Evolutionary conservation across 1,139 yeast species (phyloP).

Genomic region (Saccharomycopsis phalli): DNA sequence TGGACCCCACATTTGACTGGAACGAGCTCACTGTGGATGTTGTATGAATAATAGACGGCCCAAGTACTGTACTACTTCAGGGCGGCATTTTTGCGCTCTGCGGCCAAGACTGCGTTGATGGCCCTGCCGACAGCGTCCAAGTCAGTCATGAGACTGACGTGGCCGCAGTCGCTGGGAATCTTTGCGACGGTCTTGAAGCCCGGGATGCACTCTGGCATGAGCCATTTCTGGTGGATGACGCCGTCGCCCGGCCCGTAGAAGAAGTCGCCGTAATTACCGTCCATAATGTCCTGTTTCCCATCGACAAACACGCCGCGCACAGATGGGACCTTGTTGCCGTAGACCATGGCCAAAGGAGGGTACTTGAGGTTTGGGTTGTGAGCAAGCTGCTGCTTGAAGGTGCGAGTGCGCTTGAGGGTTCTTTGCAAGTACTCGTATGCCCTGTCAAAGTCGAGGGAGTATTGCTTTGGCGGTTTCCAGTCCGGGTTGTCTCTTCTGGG

Average conservation of each 20-base stretch:
- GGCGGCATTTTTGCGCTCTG: no score
- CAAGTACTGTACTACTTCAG: no score
- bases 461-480: background rate
- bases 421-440: slow-evolving; percentile 56
- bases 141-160: slow-evolving; percentile 73
- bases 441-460: slow-evolving; percentile 30
- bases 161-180: slow-evolving; percentile 59
- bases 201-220: slow-evolving; percentile 58
- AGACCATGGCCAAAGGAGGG: slow-evolving; percentile 79
- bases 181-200: slow-evolving; percentile 69
- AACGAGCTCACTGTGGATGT: no score
- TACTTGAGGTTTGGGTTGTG: slow-evolving; percentile 44
- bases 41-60: no score
- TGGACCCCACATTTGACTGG: no score
- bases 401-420: slow-evolving; percentile 52
- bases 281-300: slow-evolving; percentile 50
- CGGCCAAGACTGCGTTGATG: slow-evolving; percentile 40
- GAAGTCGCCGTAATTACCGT: slow-evolving; percentile 68
- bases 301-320: slow-evolving; percentile 68
- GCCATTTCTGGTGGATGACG: slow-evolving; percentile 74
- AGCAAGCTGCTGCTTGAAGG: slow-evolving; percentile 49
- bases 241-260: slow-evolving; percentile 92
- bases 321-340: slow-evolving; percentile 76
- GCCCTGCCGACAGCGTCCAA: slow-evolving; percentile 65
- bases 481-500: slow-evolving; percentile 1